A percentile compares a stretch with the other conserved stretches of the same genome.
Conservation (phyloP, 1,284 basidiomycete genomes). For the Fistulinella cinereoalba region DNA sequence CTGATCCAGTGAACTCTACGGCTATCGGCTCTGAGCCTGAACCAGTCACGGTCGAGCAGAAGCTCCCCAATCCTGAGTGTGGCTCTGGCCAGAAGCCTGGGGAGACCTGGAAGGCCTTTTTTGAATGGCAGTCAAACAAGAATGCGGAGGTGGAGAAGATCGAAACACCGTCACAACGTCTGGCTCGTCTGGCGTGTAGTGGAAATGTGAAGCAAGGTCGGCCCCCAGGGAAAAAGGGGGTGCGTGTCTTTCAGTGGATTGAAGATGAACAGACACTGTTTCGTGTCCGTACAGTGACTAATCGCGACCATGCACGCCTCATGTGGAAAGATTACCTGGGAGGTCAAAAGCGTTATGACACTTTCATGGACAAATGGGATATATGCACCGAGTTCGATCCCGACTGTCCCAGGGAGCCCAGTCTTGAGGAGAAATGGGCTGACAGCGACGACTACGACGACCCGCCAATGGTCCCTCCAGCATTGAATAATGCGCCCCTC, state of each 20-base stretch:
- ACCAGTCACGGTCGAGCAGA: no score
- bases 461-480: no score
- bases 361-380: conserved; percentile 1
- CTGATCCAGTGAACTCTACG: no score
- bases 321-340: conserved; percentile 4
- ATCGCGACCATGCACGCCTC: not conserved
- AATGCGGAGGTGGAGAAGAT: not conserved
- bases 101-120: not conserved
- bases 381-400: conserved; percentile 3
- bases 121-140: not conserved
- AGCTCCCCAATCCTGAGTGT: not conserved
- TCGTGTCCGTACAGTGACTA: not conserved
- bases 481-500: no score
- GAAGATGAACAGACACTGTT: not conserved
- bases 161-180: not conserved
- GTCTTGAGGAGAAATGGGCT: not conserved
- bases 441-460: no score
- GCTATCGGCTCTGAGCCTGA: not conserved
- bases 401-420: not conserved
- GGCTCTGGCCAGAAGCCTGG: not conserved
- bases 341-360: no score
- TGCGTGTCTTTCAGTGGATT: not conserved
- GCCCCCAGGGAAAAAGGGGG: not conserved
- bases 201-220: not conserved
- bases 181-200: not conserved